Evolutionary conservation across 1,284 basidiomycete species (phyloP).

Genomic region (Apiotrichum mycotoxinovorans): DNA sequence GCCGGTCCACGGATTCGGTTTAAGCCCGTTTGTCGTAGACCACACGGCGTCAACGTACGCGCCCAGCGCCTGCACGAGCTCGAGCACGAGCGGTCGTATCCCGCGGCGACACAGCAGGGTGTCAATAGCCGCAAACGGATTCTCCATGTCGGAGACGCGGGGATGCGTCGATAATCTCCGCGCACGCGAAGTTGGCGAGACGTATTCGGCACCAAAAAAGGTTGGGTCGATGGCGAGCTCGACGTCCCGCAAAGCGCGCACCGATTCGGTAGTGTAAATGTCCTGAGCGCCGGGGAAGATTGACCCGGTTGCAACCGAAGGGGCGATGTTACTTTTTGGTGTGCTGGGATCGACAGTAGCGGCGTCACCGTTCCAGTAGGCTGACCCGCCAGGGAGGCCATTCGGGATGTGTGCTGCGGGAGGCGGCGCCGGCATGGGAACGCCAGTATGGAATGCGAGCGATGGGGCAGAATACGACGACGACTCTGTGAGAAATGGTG

Average conservation of each 20-base stretch:
- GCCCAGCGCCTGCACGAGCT: conserved; percentile 42
- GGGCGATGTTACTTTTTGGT: neutral
- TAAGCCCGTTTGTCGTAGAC: conserved; percentile 25
- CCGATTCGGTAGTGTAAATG: conserved; percentile 40
- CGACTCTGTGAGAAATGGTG: neutral
- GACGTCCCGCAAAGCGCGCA: conserved; percentile 38
- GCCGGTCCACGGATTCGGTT: conserved; percentile 18
- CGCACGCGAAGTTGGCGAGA: neutral
- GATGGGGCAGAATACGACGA: neutral
- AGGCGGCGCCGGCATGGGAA: neutral
- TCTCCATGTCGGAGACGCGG: conserved; percentile 31
- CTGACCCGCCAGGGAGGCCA: neutral
- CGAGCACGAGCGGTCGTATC: conserved; percentile 42
- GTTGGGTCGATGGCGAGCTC: conserved; percentile 43
- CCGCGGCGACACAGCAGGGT: conserved; percentile 32
- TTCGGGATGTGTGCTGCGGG: neutral
- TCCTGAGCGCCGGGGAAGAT: conserved; percentile 14
- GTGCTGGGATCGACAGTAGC: neutral
- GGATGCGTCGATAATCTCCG: conserved; percentile 33
- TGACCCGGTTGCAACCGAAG: neutral
- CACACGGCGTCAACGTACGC: conserved; percentile 44
- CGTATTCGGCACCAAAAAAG: conserved; percentile 14
- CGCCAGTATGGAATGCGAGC: no score
- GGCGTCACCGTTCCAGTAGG: conserved; percentile 3
- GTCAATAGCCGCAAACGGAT: conserved; percentile 38